Conservation (phyloP, 495 filamentous ascomycete genomes). For the Hypoxylon lienhwacheense region DNA sequence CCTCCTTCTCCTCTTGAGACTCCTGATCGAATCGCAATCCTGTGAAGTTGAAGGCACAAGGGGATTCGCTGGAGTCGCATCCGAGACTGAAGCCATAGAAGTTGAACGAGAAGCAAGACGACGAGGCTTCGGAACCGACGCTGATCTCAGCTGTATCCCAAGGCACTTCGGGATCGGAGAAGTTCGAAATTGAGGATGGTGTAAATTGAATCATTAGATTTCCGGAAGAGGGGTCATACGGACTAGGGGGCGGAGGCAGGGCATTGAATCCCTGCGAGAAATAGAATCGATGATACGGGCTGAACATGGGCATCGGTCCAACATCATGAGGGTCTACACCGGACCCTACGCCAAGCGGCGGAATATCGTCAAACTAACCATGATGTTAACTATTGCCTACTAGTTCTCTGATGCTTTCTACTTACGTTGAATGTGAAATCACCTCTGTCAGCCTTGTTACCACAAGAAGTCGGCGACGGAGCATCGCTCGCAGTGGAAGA, state of each 20-base stretch:
- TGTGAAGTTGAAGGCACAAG: constrained; percentile 46
- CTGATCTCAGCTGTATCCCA: constrained; percentile 40
- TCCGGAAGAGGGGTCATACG: constrained; percentile 45
- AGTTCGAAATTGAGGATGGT: constrained; percentile 34
- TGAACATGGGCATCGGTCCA: constrained; percentile 38
- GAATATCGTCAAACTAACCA: constrained; percentile 48
- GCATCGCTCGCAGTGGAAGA: constrained; percentile 4
- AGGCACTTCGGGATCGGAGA: constrained; percentile 14
- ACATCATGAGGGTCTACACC: constrained; percentile 23
- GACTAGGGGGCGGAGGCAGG: constrained; percentile 26
- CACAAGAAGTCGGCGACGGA: constrained; percentile 34
- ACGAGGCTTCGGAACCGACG: constrained; percentile 38
- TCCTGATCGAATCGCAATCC: constrained; percentile 38
- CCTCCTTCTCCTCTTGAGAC: constrained; percentile 16
- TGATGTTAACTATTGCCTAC: constrained; percentile 6
- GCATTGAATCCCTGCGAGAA: constrained; percentile 46
- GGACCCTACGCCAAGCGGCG: constrained; percentile 25
- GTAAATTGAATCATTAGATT: constrained; percentile 44
- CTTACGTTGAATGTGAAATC: constrained; percentile 37
- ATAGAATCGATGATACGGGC: constrained; percentile 48
- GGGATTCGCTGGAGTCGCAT: constrained; percentile 41
- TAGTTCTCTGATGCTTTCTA: background rate
- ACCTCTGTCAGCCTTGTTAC: constrained; percentile 36
- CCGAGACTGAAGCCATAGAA: constrained; percentile 46
- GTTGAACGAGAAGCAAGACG: constrained; percentile 47